phyloP scores from a whole-genome alignment of 2,329 filamentous ascomycete species.

The Apiospora koreana region DNA sequence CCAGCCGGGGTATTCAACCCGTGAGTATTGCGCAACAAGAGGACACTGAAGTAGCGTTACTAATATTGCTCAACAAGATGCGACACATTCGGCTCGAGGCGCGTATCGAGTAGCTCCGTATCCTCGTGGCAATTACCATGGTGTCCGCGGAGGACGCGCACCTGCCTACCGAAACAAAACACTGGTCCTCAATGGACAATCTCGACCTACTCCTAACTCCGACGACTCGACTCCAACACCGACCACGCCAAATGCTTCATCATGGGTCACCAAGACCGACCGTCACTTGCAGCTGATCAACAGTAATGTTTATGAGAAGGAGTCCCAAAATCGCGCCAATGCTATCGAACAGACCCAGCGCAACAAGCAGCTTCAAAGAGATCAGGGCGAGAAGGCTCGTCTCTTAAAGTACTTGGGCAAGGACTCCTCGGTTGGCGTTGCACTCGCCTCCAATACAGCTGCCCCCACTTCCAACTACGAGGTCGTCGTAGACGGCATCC shows the following conservation, averaged over 20 bases:
- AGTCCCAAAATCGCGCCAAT: constrained; percentile 65
- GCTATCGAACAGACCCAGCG: constrained; percentile 71
- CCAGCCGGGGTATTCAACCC: constrained; percentile 16
- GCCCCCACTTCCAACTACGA: constrained; percentile 52
- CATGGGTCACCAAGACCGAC: constrained; percentile 74
- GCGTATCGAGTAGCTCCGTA: constrained; percentile 31
- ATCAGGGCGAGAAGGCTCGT: constrained; percentile 59
- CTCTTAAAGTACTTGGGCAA: constrained; percentile 49
- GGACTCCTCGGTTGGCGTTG: constrained; percentile 26
- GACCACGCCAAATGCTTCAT: constrained; percentile 37
- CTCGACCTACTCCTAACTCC: constrained; percentile 18
- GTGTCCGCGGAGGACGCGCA: constrained; percentile 25
- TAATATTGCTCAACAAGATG: constrained; percentile 16
- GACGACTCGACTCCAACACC: constrained; percentile 29
- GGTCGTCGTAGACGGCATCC: constrained; percentile 69
- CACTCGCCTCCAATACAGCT: constrained; percentile 30
- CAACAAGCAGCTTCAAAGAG: constrained; percentile 54
- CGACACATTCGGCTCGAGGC: constrained; percentile 21
- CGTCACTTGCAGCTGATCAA: constrained; percentile 85
- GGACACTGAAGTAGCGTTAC: background rate
- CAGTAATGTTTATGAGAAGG: constrained; percentile 73
- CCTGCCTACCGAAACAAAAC: constrained; percentile 34
- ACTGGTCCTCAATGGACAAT: constrained; percentile 32
- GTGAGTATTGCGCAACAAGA: background rate
- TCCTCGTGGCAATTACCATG: constrained; percentile 25